A percentile compares a stretch with the other conserved stretches of the same genome.
phyloP scores from a whole-genome alignment of 148 eudicot species.

The Spergularia bocconei region DNA sequence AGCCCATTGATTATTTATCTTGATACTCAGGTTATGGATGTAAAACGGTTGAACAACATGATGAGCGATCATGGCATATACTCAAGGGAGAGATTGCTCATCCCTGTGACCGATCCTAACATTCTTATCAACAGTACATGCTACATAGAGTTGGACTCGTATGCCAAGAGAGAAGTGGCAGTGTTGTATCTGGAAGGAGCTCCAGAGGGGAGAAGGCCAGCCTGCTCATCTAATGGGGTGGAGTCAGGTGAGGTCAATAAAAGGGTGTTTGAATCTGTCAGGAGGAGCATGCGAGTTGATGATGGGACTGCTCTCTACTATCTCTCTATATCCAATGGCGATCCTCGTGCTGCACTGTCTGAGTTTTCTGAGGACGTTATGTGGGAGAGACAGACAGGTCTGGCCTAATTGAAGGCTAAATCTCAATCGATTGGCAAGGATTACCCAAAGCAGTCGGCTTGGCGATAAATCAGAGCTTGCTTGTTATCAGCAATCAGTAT shows the following conservation, averaged over 20 bases:
- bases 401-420: constrained; percentile 29
- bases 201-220: constrained; percentile 34
- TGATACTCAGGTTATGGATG: constrained; percentile 65
- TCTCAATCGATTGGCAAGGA: not conserved
- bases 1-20: not conserved
- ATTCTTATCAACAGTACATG: constrained; percentile 63
- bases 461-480: not conserved
- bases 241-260: constrained; percentile 54
- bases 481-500: not conserved
- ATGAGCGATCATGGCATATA: constrained; percentile 98
- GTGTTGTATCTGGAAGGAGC: constrained; percentile 78
- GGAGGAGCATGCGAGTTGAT: constrained; percentile 95
- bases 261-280: constrained; percentile 71
- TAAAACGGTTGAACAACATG: constrained; percentile 96
- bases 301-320: constrained; percentile 91
- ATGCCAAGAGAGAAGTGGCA: constrained; percentile 92
- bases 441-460: not conserved
- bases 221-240: constrained; percentile 32
- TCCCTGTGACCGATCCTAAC: constrained; percentile 65
- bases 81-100: constrained; percentile 82
- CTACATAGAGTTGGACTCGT: constrained; percentile 79
- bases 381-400: constrained; percentile 70
- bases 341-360: constrained; percentile 78
- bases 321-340: constrained; percentile 70
- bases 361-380: constrained; percentile 74